Evolutionary conservation across 306 rosid species (phyloP).

Genomic region (Ammopiptanthus mongolicus): DNA sequence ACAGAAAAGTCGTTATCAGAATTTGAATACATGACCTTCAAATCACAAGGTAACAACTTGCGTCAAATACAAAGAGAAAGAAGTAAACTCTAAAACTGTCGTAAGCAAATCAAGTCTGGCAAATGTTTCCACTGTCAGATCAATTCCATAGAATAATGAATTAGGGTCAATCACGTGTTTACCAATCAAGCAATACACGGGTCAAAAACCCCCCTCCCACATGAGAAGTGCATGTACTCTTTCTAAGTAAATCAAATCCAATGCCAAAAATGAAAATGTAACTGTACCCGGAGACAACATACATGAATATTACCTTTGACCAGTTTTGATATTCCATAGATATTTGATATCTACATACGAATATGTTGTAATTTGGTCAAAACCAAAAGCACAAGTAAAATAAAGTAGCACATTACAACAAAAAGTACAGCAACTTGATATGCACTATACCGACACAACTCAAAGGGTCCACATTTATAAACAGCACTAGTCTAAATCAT

Average conservation of each 20-base stretch:
- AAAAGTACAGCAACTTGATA: background rate
- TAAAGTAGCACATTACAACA: background rate
- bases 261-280: background rate
- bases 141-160: background rate
- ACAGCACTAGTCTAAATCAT: conserved; percentile 28
- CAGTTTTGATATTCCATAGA: background rate
- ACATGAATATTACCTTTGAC: conserved; percentile 20
- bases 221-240: background rate
- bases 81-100: too few species aligned
- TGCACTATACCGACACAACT: background rate
- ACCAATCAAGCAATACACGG: background rate
- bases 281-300: background rate
- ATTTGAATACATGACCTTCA: too few species aligned
- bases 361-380: background rate
- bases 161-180: background rate
- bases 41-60: too few species aligned
- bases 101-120: background rate
- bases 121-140: background rate
- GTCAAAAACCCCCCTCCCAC: background rate
- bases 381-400: background rate
- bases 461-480: background rate
- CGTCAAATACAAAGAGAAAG: background rate
- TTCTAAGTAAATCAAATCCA: background rate
- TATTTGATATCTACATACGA: conserved; percentile 18
- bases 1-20: too few species aligned